Conservation (phyloP, 1,284 basidiomycete genomes). For the Ustilago tritici region DNA sequence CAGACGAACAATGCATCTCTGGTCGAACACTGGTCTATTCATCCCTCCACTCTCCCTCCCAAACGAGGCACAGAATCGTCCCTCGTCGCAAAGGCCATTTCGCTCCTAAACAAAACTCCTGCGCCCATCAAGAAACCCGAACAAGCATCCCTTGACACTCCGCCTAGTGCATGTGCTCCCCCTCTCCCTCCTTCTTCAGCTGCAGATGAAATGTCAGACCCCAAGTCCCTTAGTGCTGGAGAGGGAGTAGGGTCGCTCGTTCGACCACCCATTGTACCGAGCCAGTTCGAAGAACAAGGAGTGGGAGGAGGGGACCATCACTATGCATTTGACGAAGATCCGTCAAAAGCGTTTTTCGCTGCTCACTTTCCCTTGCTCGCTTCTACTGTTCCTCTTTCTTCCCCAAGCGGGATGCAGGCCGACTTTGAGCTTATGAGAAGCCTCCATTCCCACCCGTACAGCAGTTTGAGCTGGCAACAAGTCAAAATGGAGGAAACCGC, state of each 20-base stretch:
- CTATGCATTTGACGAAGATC: neutral
- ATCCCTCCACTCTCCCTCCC: neutral
- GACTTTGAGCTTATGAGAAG: neutral
- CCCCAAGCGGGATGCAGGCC: neutral
- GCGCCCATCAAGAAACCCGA: neutral
- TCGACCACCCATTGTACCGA: neutral
- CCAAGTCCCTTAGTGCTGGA: neutral
- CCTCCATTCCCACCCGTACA: too few species aligned
- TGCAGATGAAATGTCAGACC: neutral
- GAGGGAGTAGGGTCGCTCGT: neutral
- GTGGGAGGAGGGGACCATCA: neutral
- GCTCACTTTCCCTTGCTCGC: neutral
- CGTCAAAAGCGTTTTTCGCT: neutral
- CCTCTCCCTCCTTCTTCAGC: neutral
- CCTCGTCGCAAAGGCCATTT: constrained; percentile 11
- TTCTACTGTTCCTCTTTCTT: neutral
- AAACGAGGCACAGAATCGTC: constrained; percentile 1
- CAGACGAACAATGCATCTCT: neutral
- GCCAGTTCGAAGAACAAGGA: neutral
- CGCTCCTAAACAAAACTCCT: constrained; percentile 9
- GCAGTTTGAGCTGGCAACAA: too few species aligned
- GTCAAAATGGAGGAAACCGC: neutral
- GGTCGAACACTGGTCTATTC: neutral
- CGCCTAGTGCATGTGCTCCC: neutral
- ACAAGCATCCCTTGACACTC: neutral